A percentile compares a stretch with the other conserved stretches of the same genome.
Evolutionary conservation across 495 filamentous ascomycete genomes (phyloP).

Genomic region (Neurospora cerealis): DNA sequence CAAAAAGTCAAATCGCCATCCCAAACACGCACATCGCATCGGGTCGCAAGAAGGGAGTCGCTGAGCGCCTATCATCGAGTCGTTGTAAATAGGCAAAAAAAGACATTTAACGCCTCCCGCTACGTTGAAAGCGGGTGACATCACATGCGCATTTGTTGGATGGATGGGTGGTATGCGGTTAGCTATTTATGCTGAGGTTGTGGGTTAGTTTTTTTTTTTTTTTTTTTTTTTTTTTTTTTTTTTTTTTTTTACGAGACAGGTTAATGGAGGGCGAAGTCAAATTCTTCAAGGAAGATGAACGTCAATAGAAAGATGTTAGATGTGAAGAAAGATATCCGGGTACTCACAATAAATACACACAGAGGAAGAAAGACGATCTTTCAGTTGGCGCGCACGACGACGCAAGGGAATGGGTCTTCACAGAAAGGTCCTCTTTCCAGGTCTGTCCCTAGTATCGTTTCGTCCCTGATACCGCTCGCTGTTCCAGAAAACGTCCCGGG

Average conservation of each 20-base stretch:
- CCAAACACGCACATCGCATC: background rate
- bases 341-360: background rate
- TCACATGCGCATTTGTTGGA: background rate
- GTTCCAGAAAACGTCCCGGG: background rate
- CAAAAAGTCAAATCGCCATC: background rate
- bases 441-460: background rate
- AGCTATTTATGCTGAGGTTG: background rate
- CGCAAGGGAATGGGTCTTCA: no score
- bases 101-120: background rate
- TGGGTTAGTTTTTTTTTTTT: background rate
- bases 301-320: no score
- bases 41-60: background rate
- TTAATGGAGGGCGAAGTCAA: background rate
- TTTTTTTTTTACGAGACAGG: background rate
- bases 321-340: background rate
- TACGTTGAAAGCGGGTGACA: background rate
- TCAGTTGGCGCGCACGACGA: background rate
- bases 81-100: background rate
- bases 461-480: background rate
- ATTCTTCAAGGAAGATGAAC: background rate
- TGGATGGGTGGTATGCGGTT: background rate
- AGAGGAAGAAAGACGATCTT: background rate
- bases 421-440: background rate
- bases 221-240: background rate
- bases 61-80: background rate